Evolutionary conservation across 2,329 filamentous ascomycete species (phyloP), one percentile per base, ranked within the genome.

Genomic region (Laburnicola sp.): DNA sequence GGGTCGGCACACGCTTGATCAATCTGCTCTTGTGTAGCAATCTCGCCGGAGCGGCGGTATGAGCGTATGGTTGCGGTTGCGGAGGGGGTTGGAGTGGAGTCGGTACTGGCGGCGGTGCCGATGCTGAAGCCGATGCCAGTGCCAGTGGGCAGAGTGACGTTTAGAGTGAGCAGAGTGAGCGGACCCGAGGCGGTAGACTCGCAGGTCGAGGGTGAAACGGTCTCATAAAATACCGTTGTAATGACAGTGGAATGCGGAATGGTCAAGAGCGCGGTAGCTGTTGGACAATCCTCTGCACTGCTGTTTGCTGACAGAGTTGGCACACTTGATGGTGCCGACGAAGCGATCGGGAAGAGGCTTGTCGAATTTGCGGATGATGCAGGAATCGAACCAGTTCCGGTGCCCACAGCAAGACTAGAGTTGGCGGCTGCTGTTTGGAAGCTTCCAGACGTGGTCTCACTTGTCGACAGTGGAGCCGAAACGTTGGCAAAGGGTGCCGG

Each of bases 11-110:
- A 72, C 4, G 65, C 63, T 30, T 60, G 58, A 22, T 53, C 49
- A 43, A 69, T 65, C 40, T 69, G 66, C 0, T 53, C 54, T 6
- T 48, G 54, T 9, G 65, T 62, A 6, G 69, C 65, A 3, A 54
- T 55, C 25, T 53, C 49, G 28, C 58, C 61, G 11, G 58, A 44
- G 7, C 51, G 51, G 35, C 61, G 58, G 45, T 51, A 50, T 43
- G 23, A 41, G 22, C 41, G 45, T 9, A 49, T 41, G 4, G 45
- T 45, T 1, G 48, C 51, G 9, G 22, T 54, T 47, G 38, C 34
- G 28, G 7, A 43, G 41, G 27, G 39, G 39, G 46, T 47, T 39
- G 43, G 23, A 6, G 7, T 22, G 16, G 43, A 21, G 16, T 16
- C 16, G 16, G 16, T 16, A 16, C 16, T 2, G 50, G 50, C 3